A percentile compares a stretch with the other conserved stretches of the same genome.
Evolutionary conservation across 1,284 basidiomycete genomes (phyloP).

Genomic region (Quambalaria eucalypti): DNA sequence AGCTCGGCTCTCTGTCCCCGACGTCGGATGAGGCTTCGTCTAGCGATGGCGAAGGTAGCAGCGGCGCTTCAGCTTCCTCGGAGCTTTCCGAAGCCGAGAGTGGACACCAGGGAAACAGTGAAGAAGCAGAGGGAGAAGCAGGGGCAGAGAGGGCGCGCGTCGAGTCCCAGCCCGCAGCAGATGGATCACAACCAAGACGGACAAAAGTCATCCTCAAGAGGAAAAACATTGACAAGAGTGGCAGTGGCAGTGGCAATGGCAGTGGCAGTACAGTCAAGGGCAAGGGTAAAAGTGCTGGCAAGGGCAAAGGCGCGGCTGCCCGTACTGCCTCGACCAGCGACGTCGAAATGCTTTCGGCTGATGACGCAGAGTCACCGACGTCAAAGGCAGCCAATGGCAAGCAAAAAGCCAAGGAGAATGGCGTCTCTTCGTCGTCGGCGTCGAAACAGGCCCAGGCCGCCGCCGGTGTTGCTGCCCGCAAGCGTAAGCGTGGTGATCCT

Average conservation of each 20-base stretch:
- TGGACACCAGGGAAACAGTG: slow-evolving; percentile 8
- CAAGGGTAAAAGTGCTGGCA: slow-evolving; percentile 21
- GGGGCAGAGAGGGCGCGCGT: slow-evolving; percentile 48
- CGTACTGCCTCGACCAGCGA: too few species aligned
- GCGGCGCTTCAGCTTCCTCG: slow-evolving; percentile 2
- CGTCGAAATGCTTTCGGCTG: too few species aligned
- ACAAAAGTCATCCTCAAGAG: slow-evolving; percentile 52
- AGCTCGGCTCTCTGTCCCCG: slow-evolving; percentile 17
- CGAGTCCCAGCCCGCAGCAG: slow-evolving; percentile 46
- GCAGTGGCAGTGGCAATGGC: slow-evolving; percentile 9
- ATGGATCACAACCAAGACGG: slow-evolving; percentile 56
- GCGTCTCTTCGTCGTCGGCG: slow-evolving; percentile 42
- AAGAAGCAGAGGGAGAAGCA: slow-evolving; percentile 2
- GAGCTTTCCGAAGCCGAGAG: slow-evolving; percentile 25
- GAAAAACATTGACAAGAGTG: slow-evolving; percentile 1
- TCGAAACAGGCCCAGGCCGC: slow-evolving; percentile 26
- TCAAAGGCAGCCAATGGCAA: background rate
- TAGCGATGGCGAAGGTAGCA: background rate
- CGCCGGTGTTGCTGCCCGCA: slow-evolving; percentile 28
- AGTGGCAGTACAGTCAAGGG: too few species aligned
- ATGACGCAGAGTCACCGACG: too few species aligned
- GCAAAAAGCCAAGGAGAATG: slow-evolving; percentile 48
- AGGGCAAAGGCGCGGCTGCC: too few species aligned
- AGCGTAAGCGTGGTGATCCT: slow-evolving; percentile 33
- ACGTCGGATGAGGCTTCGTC: slow-evolving; percentile 7